phyloP scores from a whole-genome alignment of 352 stramenopile genomes.

The Blastocystis sp. region DNA sequence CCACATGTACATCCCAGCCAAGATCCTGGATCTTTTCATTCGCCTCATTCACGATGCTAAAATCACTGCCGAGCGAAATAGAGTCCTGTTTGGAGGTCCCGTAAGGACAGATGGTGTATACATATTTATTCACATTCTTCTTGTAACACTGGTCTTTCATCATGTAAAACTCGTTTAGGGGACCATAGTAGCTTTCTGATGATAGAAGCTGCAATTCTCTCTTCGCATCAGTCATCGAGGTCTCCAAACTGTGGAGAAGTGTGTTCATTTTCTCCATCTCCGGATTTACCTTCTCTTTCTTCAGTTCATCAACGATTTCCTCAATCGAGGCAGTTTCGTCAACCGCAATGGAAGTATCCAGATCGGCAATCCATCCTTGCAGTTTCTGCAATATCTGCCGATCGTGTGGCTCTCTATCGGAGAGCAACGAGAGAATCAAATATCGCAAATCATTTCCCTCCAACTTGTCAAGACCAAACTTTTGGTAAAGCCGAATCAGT shows the following conservation, averaged over 20 bases:
- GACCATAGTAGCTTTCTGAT: neutral
- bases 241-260: neutral
- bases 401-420: neutral
- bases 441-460: neutral
- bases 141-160: conserved; percentile 73
- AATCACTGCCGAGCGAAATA: conserved; percentile 70
- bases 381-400: neutral
- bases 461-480: neutral
- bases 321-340: neutral
- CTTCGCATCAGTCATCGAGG: neutral
- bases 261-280: neutral
- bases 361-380: neutral
- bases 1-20: neutral
- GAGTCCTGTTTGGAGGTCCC: conserved; percentile 74
- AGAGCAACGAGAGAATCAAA: neutral
- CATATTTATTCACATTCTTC: conserved; percentile 72
- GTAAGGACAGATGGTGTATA: conserved; percentile 78
- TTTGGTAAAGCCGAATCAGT: neutral
- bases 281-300: neutral
- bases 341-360: neutral
- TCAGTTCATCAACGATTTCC: neutral
- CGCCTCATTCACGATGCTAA: neutral
- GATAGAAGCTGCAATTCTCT: neutral
- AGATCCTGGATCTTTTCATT: conserved; percentile 5
- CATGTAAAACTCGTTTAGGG: conserved; percentile 68